These are phyloP conservation scores for Flaveria linearis DNA, from an alignment of 129 eudicot genomes.

Conservation along the genomic window DNA sequence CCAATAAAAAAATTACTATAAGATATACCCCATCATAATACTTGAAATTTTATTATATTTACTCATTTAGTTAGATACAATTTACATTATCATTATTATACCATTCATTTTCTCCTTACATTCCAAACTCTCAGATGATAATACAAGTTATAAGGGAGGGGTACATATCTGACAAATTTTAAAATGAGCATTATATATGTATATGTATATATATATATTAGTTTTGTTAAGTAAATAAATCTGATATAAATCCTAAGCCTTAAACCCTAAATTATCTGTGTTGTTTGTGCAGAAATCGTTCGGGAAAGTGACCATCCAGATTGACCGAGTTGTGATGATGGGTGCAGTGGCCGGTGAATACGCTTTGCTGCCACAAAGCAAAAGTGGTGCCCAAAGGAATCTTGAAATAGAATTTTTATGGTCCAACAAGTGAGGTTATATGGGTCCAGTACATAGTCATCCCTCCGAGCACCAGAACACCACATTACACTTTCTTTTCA, in stretches of 20 bases:
- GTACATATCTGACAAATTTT: no score
- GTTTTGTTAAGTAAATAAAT: no score
- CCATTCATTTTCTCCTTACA: no score
- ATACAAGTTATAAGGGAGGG: no score
- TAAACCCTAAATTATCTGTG: neutral
- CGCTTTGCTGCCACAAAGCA: conserved; percentile 91
- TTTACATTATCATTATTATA: no score
- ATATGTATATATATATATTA: no score
- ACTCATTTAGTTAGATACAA: neutral
- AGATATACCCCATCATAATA: neutral
- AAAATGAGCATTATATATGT: no score
- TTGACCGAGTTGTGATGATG: conserved; percentile 94
- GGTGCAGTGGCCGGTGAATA: conserved; percentile 98
- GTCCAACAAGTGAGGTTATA: conserved; percentile 60
- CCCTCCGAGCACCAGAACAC: conserved; percentile 16
- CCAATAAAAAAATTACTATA: neutral
- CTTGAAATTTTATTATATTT: neutral
- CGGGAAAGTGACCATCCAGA: conserved; percentile 97
- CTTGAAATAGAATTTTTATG: conserved; percentile 93
- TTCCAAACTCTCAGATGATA: no score
- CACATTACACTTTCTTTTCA: conserved; percentile 15
- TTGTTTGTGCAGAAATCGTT: conserved; percentile 71
- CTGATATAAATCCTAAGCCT: no score
- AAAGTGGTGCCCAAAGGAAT: conserved; percentile 87
- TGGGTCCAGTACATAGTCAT: conserved; percentile 24